Evolutionary conservation across 352 stramenopile genomes (phyloP).

Genomic region (Salisapilia sapeloensis): DNA sequence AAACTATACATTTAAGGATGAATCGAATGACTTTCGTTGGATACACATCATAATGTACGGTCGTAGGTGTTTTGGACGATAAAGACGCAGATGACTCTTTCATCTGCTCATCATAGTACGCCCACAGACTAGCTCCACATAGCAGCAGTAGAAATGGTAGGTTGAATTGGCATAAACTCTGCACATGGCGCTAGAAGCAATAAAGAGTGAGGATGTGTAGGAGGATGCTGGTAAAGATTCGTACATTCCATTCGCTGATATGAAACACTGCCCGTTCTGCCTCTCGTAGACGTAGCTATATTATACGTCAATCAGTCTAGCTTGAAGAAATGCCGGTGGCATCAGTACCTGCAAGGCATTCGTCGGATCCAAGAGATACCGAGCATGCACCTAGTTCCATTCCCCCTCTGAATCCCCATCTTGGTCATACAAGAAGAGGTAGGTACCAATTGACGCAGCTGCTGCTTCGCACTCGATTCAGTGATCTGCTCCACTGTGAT

Average conservation of each 20-base stretch:
- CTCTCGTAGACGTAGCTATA: constrained; percentile 17
- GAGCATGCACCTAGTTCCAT: constrained; percentile 14
- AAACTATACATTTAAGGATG: constrained; percentile 11
- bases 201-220: background rate
- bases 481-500: constrained; percentile 1
- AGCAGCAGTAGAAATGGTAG: constrained; percentile 12
- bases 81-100: too few relatives aligned
- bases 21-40: background rate
- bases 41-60: constrained; percentile 8
- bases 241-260: constrained; percentile 15
- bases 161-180: constrained; percentile 14
- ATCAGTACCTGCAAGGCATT: constrained; percentile 29
- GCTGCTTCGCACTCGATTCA: constrained; percentile 8
- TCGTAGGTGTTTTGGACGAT: too few relatives aligned
- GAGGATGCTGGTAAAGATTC: background rate
- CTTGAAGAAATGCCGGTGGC: too few relatives aligned
- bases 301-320: too few relatives aligned
- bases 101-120: constrained; percentile 13
- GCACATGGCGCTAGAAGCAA: constrained; percentile 13
- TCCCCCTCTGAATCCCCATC: constrained; percentile 1
- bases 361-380: constrained; percentile 23
- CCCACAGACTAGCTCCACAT: constrained; percentile 19
- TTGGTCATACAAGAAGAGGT: background rate
- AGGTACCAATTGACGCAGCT: constrained; percentile 21
- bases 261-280: constrained; percentile 18